phyloP scores from a whole-genome alignment of 192 early-diverging fungal species.

The Podochytrium sp. region DNA sequence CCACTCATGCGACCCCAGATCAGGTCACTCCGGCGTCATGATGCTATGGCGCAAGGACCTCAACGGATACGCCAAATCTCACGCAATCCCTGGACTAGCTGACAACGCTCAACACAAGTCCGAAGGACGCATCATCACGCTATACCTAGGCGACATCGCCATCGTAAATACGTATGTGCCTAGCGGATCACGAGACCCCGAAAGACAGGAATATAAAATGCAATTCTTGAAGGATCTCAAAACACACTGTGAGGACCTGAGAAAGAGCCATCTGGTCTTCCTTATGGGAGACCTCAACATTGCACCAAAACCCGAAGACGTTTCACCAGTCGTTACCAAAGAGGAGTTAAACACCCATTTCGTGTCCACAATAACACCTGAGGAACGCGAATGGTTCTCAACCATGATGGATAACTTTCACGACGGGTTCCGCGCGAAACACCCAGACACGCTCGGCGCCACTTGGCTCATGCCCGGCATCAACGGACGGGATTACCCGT shows the following conservation, averaged over 20 bases:
- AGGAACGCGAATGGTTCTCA: not conserved
- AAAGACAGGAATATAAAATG: not conserved
- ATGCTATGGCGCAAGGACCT: not conserved
- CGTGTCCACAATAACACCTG: not conserved
- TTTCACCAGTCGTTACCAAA: not conserved
- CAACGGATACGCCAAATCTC: too few relatives aligned
- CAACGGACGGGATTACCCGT: not conserved
- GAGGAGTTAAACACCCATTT: not conserved
- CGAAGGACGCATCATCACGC: not conserved
- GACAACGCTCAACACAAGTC: not conserved
- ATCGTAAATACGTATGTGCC: not conserved
- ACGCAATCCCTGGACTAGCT: too few relatives aligned
- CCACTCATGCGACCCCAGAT: not conserved
- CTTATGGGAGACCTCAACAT: slow-evolving; percentile 5
- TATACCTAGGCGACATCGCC: not conserved
- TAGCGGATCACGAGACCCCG: not conserved
- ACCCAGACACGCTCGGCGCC: not conserved
- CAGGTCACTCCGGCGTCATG: not conserved
- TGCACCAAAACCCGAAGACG: not conserved
- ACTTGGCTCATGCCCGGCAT: not conserved
- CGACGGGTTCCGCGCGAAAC: not conserved
- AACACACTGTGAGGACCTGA: not conserved
- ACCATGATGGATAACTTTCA: not conserved
- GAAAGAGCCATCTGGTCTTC: not conserved
- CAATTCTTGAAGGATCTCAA: not conserved